Conservation (phyloP, 495 filamentous ascomycete genomes). For the Trichoderma virens region DNA sequence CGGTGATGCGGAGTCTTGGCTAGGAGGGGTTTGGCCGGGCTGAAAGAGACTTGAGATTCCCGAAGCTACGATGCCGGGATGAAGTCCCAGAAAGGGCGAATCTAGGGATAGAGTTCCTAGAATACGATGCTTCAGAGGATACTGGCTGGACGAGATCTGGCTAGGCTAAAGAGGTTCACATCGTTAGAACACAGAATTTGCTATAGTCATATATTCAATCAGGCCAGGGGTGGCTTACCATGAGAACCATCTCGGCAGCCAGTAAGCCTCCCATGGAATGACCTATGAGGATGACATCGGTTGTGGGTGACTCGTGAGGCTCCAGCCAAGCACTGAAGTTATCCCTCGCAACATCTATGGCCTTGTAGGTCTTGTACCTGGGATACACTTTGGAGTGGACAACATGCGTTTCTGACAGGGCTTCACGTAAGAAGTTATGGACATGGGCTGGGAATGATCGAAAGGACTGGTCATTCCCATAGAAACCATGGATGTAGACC, state of each 20-base stretch:
- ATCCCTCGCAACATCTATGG: conserved; percentile 63
- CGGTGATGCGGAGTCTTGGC: background rate
- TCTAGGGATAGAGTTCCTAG: conserved; percentile 81
- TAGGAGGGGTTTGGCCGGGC: conserved; percentile 25
- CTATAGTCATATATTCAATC: background rate
- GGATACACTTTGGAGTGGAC: conserved; percentile 92
- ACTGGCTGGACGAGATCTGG: conserved; percentile 8
- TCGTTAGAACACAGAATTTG: conserved; percentile 10
- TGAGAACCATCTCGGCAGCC: conserved; percentile 67
- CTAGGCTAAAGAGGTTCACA: conserved; percentile 13
- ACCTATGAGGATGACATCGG: conserved; percentile 77
- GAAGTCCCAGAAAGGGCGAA: conserved; percentile 79
- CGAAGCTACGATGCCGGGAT: conserved; percentile 75
- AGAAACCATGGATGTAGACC: conserved; percentile 88
- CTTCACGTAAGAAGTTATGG: conserved; percentile 64
- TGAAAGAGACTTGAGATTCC: conserved; percentile 73
- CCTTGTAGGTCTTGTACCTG: conserved; percentile 73
- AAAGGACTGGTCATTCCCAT: conserved; percentile 84
- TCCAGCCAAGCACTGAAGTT: conserved; percentile 79
- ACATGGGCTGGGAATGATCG: conserved; percentile 81
- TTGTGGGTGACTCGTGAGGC: conserved; percentile 63
- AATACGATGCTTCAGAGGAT: conserved; percentile 63
- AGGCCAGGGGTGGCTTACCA: conserved; percentile 31
- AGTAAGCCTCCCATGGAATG: conserved; percentile 89
- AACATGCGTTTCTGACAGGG: conserved; percentile 61